Evolutionary conservation across 169 alveolate genomes (phyloP), one percentile per base, ranked within the genome.

Genomic region (Cryptosporidium ryanae): DNA sequence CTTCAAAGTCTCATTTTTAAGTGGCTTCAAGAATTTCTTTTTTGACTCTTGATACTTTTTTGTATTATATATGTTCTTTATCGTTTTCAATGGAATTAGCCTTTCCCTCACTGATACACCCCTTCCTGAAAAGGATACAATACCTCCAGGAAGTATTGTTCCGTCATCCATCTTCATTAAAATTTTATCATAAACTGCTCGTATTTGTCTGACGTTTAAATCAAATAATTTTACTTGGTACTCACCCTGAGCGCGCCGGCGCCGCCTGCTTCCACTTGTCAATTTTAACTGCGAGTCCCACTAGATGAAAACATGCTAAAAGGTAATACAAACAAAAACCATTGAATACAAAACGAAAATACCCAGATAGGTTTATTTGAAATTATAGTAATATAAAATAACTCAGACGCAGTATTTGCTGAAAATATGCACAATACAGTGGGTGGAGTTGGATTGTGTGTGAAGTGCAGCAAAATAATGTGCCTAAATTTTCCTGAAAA

Each of bases 81-180:
- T 8, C 23, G 63, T 34, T 50, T 61, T 76, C 12, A 76, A 27
- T 5, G 87, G 87, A 43, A 76, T 49, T 3, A 76, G 46, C 21
- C 59, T 76, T 13, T 61, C 64, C 0, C 46, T 32, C 13, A 38
- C 52, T 3, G 8, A 0, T 1, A 29, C 12, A 12, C 21, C 10
- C 3, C 52, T 64, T 17, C 27, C 32, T 3, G 29, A n/a, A 68
- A 34, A 50, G n/a, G 12, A 68, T 27, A 68, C 12, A 18, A 68
- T 15, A 50, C 67, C 83, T 50, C 83, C 83, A 18, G 44, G 44
- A 31, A 68, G 67, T 52, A 68, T 68, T 31, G 25, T 59, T 13
- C 83, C 83, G 38, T 68, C 83, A 25, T 29, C 2, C 18, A 2
- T 23, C 46, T 68, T 68, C 83, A 68, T 68, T n/a, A 21, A n/a